phyloP scores from a whole-genome alignment of 2,329 filamentous ascomycete species.

The Periconia digitata region DNA sequence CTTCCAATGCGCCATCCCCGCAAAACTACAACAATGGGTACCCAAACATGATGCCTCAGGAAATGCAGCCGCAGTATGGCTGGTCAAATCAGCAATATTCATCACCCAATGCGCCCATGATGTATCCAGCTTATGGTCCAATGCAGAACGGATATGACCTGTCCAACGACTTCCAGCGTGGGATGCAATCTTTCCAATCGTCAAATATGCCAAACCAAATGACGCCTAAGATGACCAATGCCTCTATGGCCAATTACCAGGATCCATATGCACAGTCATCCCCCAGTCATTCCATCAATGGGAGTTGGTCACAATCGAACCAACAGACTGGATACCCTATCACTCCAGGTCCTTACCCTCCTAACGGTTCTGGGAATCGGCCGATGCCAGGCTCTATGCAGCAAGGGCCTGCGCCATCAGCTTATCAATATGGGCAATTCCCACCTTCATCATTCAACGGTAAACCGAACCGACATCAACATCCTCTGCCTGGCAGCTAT shows the following conservation, averaged over 20 bases:
- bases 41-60: slow-evolving; percentile 39
- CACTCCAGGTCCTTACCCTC: slow-evolving; percentile 26
- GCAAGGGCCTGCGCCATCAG: slow-evolving; percentile 43
- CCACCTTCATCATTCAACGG: slow-evolving; percentile 61
- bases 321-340: slow-evolving; percentile 31
- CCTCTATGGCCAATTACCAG: slow-evolving; percentile 36
- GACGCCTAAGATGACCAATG: slow-evolving; percentile 42
- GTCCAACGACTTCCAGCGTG: slow-evolving; percentile 48
- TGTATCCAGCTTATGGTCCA: slow-evolving; percentile 30
- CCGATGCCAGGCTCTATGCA: slow-evolving; percentile 39
- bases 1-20: slow-evolving; percentile 29
- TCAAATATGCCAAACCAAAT: slow-evolving; percentile 35
- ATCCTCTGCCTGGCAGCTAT: slow-evolving; percentile 82
- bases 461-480: slow-evolving; percentile 71
- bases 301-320: slow-evolving; percentile 35
- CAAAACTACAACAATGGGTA: slow-evolving; percentile 34
- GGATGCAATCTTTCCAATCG: slow-evolving; percentile 49
- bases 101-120: slow-evolving; percentile 23
- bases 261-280: slow-evolving; percentile 33
- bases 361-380: slow-evolving; percentile 29
- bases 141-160: slow-evolving; percentile 47
- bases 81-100: slow-evolving; percentile 39
- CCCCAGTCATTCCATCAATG: slow-evolving; percentile 30
- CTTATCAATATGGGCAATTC: slow-evolving; percentile 77
- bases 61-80: slow-evolving; percentile 38